These are phyloP conservation scores for Fusarium sp. DNA, from an alignment of 2,329 filamentous ascomycete genomes.

Conservation along the genomic window DNA sequence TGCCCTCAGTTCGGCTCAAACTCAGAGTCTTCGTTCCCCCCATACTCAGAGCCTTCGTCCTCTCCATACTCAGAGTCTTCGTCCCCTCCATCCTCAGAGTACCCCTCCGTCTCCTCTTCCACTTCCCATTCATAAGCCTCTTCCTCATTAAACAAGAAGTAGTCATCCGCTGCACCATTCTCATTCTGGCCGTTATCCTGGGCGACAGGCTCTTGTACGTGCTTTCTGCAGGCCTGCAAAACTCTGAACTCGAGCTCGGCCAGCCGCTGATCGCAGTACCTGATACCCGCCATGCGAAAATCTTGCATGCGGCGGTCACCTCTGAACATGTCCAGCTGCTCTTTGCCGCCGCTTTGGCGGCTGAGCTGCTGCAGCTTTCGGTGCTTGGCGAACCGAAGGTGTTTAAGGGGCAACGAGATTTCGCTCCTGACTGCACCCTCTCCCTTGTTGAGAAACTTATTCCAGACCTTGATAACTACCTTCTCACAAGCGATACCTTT, in stretches of 20 bases:
- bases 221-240: slow-evolving; percentile 24
- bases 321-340: slow-evolving; percentile 14
- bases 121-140: background rate
- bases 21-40: slow-evolving; percentile 14
- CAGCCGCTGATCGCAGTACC: background rate
- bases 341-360: background rate
- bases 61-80: slow-evolving; percentile 16
- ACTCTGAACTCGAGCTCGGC: slow-evolving; percentile 6
- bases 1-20: slow-evolving; percentile 9
- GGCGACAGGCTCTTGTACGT: background rate
- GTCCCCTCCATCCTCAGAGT: background rate
- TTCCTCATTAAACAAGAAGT: slow-evolving; percentile 3
- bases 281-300: background rate
- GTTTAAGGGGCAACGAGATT: slow-evolving; percentile 18
- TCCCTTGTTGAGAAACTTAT: slow-evolving; percentile 28
- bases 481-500: slow-evolving; percentile 48
- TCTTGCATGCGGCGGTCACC: slow-evolving; percentile 12
- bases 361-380: slow-evolving; percentile 1
- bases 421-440: background rate
- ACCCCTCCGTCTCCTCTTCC: background rate
- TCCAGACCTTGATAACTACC: slow-evolving; percentile 50
- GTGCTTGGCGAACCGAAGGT: slow-evolving; percentile 23
- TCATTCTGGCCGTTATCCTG: background rate
- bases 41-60: background rate
- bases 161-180: background rate